Evolutionary conservation across 495 filamentous ascomycete species (phyloP).

Genomic region (Annulohypoxylon nitens): DNA sequence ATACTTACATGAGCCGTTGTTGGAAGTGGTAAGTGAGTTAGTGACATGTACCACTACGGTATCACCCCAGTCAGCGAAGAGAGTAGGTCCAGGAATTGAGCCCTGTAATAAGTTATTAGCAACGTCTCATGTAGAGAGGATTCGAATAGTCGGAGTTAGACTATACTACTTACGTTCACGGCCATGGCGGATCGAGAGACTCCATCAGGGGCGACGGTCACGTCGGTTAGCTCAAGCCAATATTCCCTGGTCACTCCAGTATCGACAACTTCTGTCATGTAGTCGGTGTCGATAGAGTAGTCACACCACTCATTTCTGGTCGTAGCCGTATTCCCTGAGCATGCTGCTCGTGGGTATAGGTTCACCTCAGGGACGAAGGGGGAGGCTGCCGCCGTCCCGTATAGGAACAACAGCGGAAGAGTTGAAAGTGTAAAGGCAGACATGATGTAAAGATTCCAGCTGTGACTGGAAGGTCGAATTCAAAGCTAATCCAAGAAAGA

Average conservation of each 20-base stretch:
- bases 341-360: slow-evolving; percentile 48
- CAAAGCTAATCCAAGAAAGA: slow-evolving; percentile 6
- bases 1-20: slow-evolving; percentile 42
- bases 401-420: slow-evolving; percentile 28
- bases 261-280: slow-evolving; percentile 60
- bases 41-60: slow-evolving; percentile 52
- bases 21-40: slow-evolving; percentile 39
- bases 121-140: neutral
- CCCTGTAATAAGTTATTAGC: slow-evolving; percentile 39
- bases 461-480: neutral
- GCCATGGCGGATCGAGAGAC: slow-evolving; percentile 55
- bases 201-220: slow-evolving; percentile 65
- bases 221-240: slow-evolving; percentile 59
- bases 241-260: slow-evolving; percentile 62
- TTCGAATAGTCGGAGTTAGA: neutral
- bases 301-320: slow-evolving; percentile 53
- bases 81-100: slow-evolving; percentile 58
- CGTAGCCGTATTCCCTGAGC: slow-evolving; percentile 58
- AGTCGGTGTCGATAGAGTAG: slow-evolving; percentile 69
- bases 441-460: slow-evolving; percentile 32
- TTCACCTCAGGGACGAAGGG: slow-evolving; percentile 37
- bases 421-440: slow-evolving; percentile 34
- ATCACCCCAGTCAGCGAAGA: slow-evolving; percentile 62
- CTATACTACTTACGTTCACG: slow-evolving; percentile 52
- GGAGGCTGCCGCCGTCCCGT: slow-evolving; percentile 25